Percentiles rank a stretch among this genome's conserved stretches.
phyloP scores from a whole-genome alignment of 176 grass and related monocot genomes.

The Phyllostachys edulis region DNA sequence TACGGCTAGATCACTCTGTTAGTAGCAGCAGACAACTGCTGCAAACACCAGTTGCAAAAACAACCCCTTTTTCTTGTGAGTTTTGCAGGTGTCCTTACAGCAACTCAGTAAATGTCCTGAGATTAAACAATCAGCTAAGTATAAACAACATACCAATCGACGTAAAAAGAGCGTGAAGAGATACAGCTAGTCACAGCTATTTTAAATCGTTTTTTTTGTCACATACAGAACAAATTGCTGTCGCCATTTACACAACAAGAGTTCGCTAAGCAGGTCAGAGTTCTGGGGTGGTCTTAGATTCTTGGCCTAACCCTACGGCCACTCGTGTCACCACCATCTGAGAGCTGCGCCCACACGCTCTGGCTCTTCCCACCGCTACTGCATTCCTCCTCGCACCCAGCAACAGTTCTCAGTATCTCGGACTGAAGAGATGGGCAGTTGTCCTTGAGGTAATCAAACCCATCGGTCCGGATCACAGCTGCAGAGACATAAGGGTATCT shows the following conservation, averaged over 20 bases:
- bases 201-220: slow-evolving; percentile 22
- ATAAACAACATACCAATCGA: slow-evolving; percentile 24
- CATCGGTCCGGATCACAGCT: slow-evolving; percentile 86
- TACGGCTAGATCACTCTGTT: background rate
- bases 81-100: slow-evolving; percentile 6
- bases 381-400: slow-evolving; percentile 69
- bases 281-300: slow-evolving; percentile 33
- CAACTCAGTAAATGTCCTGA: background rate
- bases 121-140: slow-evolving; percentile 30
- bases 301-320: slow-evolving; percentile 75
- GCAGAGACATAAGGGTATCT: slow-evolving; percentile 76
- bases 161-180: slow-evolving; percentile 2
- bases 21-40: background rate
- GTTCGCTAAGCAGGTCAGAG: slow-evolving; percentile 49
- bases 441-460: slow-evolving; percentile 78
- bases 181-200: slow-evolving; percentile 18
- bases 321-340: slow-evolving; percentile 67
- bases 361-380: slow-evolving; percentile 75
- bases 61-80: background rate
- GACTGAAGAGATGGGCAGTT: slow-evolving; percentile 75
- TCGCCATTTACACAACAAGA: slow-evolving; percentile 54
- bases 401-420: slow-evolving; percentile 77
- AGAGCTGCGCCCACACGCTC: slow-evolving; percentile 80
- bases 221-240: slow-evolving; percentile 37
- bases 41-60: background rate